phyloP scores from a whole-genome alignment of 306 rosid genomes.

The Canavalia ensiformis region DNA sequence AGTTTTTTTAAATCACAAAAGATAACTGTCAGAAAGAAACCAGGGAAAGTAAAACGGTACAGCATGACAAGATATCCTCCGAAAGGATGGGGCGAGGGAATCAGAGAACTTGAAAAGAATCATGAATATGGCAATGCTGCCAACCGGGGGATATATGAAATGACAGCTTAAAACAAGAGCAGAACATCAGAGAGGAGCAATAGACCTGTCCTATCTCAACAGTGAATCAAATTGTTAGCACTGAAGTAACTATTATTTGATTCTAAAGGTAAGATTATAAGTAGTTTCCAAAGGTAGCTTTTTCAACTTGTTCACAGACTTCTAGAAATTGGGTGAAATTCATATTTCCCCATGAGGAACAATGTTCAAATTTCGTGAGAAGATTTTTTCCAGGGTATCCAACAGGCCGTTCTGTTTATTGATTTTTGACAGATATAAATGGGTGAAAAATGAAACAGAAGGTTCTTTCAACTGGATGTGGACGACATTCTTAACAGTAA shows the following conservation, averaged over 20 bases:
- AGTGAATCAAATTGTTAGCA: constrained; percentile 13
- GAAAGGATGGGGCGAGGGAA: not conserved
- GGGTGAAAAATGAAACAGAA: not conserved
- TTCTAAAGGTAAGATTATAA: constrained; percentile 10
- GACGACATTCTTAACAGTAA: constrained; percentile 5
- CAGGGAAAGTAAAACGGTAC: not conserved
- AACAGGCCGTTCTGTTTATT: constrained; percentile 13
- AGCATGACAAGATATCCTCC: constrained; percentile 17
- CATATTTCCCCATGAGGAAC: not conserved
- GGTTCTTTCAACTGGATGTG: constrained; percentile 20
- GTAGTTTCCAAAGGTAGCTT: constrained; percentile 15
- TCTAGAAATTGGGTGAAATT: constrained; percentile 9
- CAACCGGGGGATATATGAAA: constrained; percentile 4
- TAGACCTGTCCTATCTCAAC: constrained; percentile 15
- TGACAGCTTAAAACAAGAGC: constrained; percentile 9
- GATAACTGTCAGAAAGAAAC: not conserved
- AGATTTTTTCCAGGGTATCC: not conserved
- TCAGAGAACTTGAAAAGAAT: constrained; percentile 2
- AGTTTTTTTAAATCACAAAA: not conserved
- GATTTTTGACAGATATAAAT: constrained; percentile 18
- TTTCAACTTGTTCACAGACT: not conserved
- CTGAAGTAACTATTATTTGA: not conserved
- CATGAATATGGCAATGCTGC: constrained; percentile 11
- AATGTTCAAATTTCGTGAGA: constrained; percentile 7
- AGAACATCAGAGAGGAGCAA: constrained; percentile 17